A percentile compares a stretch with the other conserved stretches of the same genome.
These are phyloP conservation scores for Trametes pubescens DNA, from an alignment of 1,284 basidiomycete genomes.

Conservation along the genomic window DNA sequence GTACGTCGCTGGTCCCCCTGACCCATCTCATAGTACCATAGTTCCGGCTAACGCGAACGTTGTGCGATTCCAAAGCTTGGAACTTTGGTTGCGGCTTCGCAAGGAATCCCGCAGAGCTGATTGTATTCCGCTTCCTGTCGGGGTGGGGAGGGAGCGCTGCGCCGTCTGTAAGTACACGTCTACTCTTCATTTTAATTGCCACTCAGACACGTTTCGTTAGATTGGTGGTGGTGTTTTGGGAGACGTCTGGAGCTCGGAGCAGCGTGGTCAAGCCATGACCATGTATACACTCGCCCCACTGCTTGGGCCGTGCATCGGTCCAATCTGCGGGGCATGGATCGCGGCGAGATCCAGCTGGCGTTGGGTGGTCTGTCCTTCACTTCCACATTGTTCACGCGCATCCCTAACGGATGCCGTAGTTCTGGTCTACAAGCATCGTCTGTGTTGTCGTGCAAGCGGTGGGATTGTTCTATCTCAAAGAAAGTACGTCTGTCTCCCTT, in stretches of 20 bases:
- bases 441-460: conserved; percentile 47
- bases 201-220: conserved; percentile 20
- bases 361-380: conserved; percentile 44
- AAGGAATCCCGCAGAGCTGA: conserved; percentile 60
- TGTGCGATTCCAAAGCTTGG: conserved; percentile 58
- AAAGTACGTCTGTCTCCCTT: conserved; percentile 42
- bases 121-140: conserved; percentile 71
- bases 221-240: conserved; percentile 57
- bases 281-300: conserved; percentile 56
- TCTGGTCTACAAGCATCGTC: conserved; percentile 51
- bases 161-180: conserved; percentile 53
- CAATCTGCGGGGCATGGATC: conserved; percentile 49
- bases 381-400: background rate
- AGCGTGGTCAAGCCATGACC: conserved; percentile 56
- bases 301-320: conserved; percentile 54
- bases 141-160: conserved; percentile 75
- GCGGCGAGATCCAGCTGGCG: conserved; percentile 50
- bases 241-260: conserved; percentile 56
- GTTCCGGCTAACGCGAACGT: background rate
- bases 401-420: conserved; percentile 37
- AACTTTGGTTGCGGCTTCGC: conserved; percentile 75
- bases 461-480: conserved; percentile 54
- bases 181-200: no score
- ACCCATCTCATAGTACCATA: background rate
- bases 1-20: no score